phyloP scores from a whole-genome alignment of 2,329 filamentous ascomycete species.

The Rhynchosporium graminicola region DNA sequence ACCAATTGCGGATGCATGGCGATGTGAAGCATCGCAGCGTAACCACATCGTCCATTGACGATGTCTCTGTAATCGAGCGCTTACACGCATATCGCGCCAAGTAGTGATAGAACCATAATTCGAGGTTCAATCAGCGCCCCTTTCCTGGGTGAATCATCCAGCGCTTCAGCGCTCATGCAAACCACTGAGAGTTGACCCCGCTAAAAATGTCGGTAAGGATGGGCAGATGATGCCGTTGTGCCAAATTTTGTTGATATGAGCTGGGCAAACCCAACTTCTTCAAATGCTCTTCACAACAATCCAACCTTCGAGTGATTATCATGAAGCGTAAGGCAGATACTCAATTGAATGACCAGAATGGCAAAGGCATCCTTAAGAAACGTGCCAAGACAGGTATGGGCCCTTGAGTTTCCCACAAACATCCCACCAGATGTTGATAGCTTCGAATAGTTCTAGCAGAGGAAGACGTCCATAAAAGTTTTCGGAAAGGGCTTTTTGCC shows the following conservation, averaged over 20 bases:
- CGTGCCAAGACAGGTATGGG: slow-evolving; percentile 49
- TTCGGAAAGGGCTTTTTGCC: slow-evolving; percentile 67
- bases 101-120: slow-evolving; percentile 19
- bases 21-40: slow-evolving; percentile 2
- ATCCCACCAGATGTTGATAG: slow-evolving; percentile 26
- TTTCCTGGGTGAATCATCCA: slow-evolving; percentile 24
- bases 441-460: slow-evolving; percentile 35
- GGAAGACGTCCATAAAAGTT: slow-evolving; percentile 46
- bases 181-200: background rate
- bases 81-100: slow-evolving; percentile 34
- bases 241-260: slow-evolving; percentile 27
- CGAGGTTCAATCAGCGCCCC: slow-evolving; percentile 25
- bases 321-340: slow-evolving; percentile 64
- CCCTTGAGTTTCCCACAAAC: slow-evolving; percentile 17
- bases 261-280: slow-evolving; percentile 24
- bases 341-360: slow-evolving; percentile 45
- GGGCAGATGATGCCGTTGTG: slow-evolving; percentile 4
- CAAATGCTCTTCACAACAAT: slow-evolving; percentile 14
- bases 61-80: slow-evolving; percentile 26
- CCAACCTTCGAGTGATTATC: slow-evolving; percentile 30
- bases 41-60: slow-evolving; percentile 7
- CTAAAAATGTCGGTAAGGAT: slow-evolving; percentile 14
- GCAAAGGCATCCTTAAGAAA: slow-evolving; percentile 50
- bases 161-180: slow-evolving; percentile 35
- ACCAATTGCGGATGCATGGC: slow-evolving; percentile 6